A percentile compares a stretch with the other conserved stretches of the same genome.
phyloP scores from a whole-genome alignment of 1,139 yeast genomes.

The Arxiozyma heterogenica region DNA sequence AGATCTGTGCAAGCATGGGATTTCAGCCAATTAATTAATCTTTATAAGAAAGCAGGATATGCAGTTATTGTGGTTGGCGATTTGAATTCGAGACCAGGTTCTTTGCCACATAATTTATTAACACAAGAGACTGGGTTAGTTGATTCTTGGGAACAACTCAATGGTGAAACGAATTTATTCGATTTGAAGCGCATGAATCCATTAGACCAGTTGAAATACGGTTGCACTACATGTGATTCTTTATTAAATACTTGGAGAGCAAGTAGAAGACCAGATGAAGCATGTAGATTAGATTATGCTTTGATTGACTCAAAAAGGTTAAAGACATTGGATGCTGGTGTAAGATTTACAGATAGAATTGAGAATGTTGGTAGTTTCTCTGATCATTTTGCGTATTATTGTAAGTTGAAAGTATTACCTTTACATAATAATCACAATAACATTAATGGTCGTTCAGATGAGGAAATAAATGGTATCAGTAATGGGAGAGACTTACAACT shows the following conservation, averaged over 20 bases:
- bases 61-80: slow-evolving; percentile 89
- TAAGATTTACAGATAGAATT: slow-evolving; percentile 60
- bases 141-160: slow-evolving; percentile 77
- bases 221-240: slow-evolving; percentile 89
- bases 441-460: neutral
- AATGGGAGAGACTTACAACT: slow-evolving; percentile 1
- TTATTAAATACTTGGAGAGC: slow-evolving; percentile 80
- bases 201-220: slow-evolving; percentile 55
- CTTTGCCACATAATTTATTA: slow-evolving; percentile 69
- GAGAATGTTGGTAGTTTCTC: slow-evolving; percentile 65
- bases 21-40: slow-evolving; percentile 55
- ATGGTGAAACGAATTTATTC: slow-evolving; percentile 37
- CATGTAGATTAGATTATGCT: slow-evolving; percentile 87
- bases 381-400: slow-evolving; percentile 86
- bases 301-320: slow-evolving; percentile 54
- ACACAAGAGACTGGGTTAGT: slow-evolving; percentile 58
- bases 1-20: slow-evolving; percentile 97
- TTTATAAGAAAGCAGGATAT: slow-evolving; percentile 65
- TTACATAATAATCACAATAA: neutral
- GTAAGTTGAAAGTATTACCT: slow-evolving; percentile 37
- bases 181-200: slow-evolving; percentile 49
- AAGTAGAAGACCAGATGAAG: slow-evolving; percentile 52
- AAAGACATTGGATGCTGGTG: slow-evolving; percentile 50
- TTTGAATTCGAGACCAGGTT: slow-evolving; percentile 78
- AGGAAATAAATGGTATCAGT: neutral